These are phyloP conservation scores for Tuber umbilicatum DNA, from an alignment of 495 filamentous ascomycete species.

Conservation along the genomic window DNA sequence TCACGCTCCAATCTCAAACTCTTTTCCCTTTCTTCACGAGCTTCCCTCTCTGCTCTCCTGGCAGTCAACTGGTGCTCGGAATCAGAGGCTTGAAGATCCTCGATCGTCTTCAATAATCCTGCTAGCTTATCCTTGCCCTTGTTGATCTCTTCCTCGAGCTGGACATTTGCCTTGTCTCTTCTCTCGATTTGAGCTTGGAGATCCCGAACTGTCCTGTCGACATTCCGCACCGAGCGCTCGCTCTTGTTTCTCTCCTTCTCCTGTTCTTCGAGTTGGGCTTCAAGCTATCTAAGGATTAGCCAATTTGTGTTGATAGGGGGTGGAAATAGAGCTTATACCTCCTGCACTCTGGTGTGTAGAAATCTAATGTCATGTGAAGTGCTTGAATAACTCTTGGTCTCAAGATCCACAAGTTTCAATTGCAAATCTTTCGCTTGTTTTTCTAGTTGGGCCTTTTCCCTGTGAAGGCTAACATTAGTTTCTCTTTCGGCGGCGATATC, in stretches of 20 bases:
- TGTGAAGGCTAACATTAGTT: slow-evolving; percentile 71
- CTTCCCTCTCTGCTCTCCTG: slow-evolving; percentile 78
- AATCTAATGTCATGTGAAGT: slow-evolving; percentile 93
- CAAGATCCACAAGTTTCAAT: slow-evolving; percentile 79
- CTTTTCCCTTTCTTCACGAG: slow-evolving; percentile 84
- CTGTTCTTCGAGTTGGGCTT: slow-evolving; percentile 81
- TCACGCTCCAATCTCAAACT: slow-evolving; percentile 76
- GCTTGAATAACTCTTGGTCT: slow-evolving; percentile 92
- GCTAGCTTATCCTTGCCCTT: slow-evolving; percentile 84
- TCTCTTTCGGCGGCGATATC: slow-evolving; percentile 90
- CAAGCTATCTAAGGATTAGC: slow-evolving; percentile 56
- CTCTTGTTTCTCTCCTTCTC: slow-evolving; percentile 69
- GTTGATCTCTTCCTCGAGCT: slow-evolving; percentile 72
- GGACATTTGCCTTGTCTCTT: slow-evolving; percentile 72
- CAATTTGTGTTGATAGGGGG: slow-evolving; percentile 24
- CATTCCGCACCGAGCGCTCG: slow-evolving; percentile 79
- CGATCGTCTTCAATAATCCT: slow-evolving; percentile 79
- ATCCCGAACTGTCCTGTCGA: slow-evolving; percentile 91
- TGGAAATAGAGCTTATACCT: slow-evolving; percentile 54
- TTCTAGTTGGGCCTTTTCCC: slow-evolving; percentile 84
- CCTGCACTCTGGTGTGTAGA: slow-evolving; percentile 88
- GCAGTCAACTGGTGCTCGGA: slow-evolving; percentile 69
- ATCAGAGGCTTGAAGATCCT: slow-evolving; percentile 84
- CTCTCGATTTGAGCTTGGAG: slow-evolving; percentile 88
- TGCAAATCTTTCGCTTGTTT: slow-evolving; percentile 89